Conservation (phyloP, 2,329 filamentous ascomycete species). For the Pseudomassariella vexata region DNA sequence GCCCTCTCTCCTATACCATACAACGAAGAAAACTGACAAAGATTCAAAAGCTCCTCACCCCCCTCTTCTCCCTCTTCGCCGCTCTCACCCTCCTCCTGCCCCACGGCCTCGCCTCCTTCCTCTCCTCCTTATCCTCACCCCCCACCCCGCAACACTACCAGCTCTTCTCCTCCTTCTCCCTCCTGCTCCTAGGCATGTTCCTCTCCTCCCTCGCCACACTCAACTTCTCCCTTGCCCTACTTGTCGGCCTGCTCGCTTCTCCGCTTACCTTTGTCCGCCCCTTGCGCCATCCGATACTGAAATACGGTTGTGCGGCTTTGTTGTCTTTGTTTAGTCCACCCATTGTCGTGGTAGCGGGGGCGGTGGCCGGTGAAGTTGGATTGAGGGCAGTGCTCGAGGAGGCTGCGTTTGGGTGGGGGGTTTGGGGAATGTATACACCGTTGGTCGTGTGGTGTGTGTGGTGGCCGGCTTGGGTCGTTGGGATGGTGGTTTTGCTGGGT, state of each 20-base stretch:
- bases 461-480: conserved; percentile 87
- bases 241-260: conserved; percentile 72
- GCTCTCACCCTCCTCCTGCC: conserved; percentile 51
- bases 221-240: conserved; percentile 87
- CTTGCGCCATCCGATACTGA: conserved; percentile 30
- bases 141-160: conserved; percentile 65
- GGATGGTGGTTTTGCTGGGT: conserved; percentile 48
- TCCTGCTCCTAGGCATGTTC: conserved; percentile 88
- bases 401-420: conserved; percentile 81
- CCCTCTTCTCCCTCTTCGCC: conserved; percentile 54
- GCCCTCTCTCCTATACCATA: no score
- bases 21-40: no score
- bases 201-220: conserved; percentile 89
- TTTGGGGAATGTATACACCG: conserved; percentile 84
- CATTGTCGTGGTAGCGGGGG: conserved; percentile 44
- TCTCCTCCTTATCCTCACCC: conserved; percentile 44
- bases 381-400: conserved; percentile 51
- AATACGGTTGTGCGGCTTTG: conserved; percentile 39
- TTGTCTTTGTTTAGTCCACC: conserved; percentile 57
- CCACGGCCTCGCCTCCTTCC: conserved; percentile 44
- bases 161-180: conserved; percentile 82
- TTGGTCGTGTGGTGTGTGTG: conserved; percentile 91
- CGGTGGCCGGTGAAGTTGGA: conserved; percentile 30
- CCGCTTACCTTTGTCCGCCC: conserved; percentile 72
- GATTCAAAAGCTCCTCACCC: conserved; percentile 46